These are phyloP conservation scores for Coniochaeta sp. DNA, from an alignment of 2,329 filamentous ascomycete species.

Conservation along the genomic window DNA sequence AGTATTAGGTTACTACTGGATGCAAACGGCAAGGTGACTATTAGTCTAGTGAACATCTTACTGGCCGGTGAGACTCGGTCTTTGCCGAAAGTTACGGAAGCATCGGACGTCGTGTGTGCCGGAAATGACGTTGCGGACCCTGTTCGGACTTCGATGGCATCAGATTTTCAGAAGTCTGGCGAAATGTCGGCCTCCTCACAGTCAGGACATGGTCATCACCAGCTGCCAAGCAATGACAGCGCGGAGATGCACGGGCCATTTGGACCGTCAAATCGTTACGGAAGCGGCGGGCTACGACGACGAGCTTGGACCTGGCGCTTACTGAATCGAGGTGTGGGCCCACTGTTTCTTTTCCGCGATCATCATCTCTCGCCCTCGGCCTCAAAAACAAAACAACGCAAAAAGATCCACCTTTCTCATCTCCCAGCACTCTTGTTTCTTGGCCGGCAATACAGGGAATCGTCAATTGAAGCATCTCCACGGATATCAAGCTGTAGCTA, in stretches of 20 bases:
- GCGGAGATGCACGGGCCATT: background rate
- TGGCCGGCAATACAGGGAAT: background rate
- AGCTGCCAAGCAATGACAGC: background rate
- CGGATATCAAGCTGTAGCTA: background rate
- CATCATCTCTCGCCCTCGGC: background rate
- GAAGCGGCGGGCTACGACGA: background rate
- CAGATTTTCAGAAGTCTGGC: background rate
- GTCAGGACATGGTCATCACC: too few relatives aligned
- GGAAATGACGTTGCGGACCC: constrained; percentile 1
- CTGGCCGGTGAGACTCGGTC: background rate
- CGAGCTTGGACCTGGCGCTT: background rate
- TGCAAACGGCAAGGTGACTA: background rate
- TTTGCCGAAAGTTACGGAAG: background rate
- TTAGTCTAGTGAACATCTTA: background rate
- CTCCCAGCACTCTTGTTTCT: background rate
- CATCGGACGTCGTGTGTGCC: background rate
- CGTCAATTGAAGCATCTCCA: background rate
- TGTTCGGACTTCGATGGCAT: background rate
- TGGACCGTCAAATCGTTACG: background rate
- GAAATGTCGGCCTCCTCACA: background rate
- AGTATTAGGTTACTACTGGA: too few relatives aligned
- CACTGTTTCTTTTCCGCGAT: background rate
- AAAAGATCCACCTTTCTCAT: background rate
- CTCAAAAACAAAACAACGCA: constrained; percentile 1
- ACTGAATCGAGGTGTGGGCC: background rate